Evolutionary conservation across 352 stramenopile species (phyloP), one percentile per base, ranked within the genome.

Genomic region (Pythium angustatum): DNA sequence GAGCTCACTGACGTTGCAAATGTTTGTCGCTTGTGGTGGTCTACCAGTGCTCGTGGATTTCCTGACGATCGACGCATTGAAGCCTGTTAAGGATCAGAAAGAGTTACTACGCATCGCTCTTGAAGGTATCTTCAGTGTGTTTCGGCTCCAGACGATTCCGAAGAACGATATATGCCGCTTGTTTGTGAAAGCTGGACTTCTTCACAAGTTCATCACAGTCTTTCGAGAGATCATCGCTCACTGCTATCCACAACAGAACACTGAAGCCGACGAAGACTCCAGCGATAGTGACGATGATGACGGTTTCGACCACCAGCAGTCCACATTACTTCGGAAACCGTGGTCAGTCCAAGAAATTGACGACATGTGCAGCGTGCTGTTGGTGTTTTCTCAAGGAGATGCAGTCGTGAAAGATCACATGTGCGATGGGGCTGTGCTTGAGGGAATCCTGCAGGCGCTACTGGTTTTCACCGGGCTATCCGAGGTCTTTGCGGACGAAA

Each of bases 91-190:
- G 21, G 61, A 71, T 17, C 78, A 88, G 24, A 74, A 85, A 10
- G 76, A 87, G 24, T 64, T 93, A 6, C 66, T 93, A 58, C 79
- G 87, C 15, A 96, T 97, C 44, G 91, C 88, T 6, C 64, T 98
- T 53, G 87, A 97, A 58, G 92, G 93, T 44, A 96, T 97, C 47
- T 79, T 91, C 54, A 90, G 88, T 54, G 88, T 98, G 5, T 98
- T 98, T 63, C 79, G 84, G 9, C 79, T 98, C 3, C 92, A 96
- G 65, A 95, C 90, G 1, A 96, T 97, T 47, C 87, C 87, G 3
- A 97, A 96, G 57, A 96, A 97, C 66, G 93, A 98, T 55, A 97
- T 97, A 64, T 98, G 92, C 62, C 85, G 92, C 12, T 79, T 98
- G n/a, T 98, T 98, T 67, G 88, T 97, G 6, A 97, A 97, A 64